Conservation (phyloP, 257 asterid species). For the Solanum clarkiae region DNA sequence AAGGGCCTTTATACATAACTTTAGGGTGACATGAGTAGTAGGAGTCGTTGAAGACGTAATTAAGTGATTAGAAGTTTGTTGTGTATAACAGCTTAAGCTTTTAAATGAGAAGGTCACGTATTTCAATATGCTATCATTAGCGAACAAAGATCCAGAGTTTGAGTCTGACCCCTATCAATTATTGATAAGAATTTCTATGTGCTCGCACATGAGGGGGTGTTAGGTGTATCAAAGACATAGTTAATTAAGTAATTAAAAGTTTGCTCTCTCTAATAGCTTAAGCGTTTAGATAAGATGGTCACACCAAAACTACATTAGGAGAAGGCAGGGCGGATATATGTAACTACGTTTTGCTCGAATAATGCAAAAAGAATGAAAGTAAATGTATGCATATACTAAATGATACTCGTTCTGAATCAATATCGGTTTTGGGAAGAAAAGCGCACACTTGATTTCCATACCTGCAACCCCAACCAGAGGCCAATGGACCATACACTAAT, state of each 20-base stretch:
- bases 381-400: background rate
- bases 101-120: background rate
- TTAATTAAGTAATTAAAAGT: background rate
- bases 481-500: background rate
- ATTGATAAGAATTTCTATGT: background rate
- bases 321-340: background rate
- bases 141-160: background rate
- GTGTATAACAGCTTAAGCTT: background rate
- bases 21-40: background rate
- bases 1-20: background rate
- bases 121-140: background rate
- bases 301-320: background rate
- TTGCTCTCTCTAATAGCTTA: background rate
- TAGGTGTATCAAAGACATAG: background rate
- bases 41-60: background rate
- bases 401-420: background rate
- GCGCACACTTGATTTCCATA: background rate
- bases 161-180: background rate
- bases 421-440: background rate
- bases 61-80: background rate
- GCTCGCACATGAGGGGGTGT: background rate
- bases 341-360: background rate
- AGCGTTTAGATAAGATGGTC: background rate
- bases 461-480: background rate
- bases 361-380: background rate